Base-by-base conservation (phyloP, 73 alveolate species). In the Breviolum minutum region DNA sequence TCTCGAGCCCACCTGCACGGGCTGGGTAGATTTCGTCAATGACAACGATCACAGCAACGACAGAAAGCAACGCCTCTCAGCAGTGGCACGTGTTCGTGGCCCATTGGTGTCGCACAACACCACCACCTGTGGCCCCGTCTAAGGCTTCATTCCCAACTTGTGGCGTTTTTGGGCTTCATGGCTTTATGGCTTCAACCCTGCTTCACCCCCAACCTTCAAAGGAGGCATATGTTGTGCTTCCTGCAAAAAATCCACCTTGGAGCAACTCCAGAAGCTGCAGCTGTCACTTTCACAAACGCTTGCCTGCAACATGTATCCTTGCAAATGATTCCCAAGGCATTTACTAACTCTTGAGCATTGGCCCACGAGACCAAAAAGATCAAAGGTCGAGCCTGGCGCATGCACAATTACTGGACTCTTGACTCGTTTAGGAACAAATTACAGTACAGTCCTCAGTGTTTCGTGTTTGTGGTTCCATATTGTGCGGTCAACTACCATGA, bases 91-190 rank as follows among this genome's bases (percentile, higher is more conserved):
- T 7, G 97, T 90, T 17, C 97, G 87, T 22, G 97, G 87, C 16
- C 97, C 97, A 30, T 90, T 90, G n/a, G 97, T 90, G 97, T 90
- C 97, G 68, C 97, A 90, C 63, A 90, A 30, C 30, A 90, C 97
- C 97, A 90, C 97, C 62, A 90, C 97, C 97, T 60, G 70, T 22
- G 77, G 24, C 8, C 24, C 0, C 61, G 3, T 26, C 5, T 13
- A 20, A 40, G 74, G 22, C 77, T 68, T 68, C 77, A 68, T n/a
- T n/a, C n/a, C n/a, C n/a, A n/a, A n/a, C n/a, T n/a, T n/a, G n/a
- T n/a, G n/a, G n/a, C n/a, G n/a, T n/a, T 17, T 13, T 66, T 66
- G 74, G 17, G 74, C 74, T 11, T 66, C 74, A 11, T 11, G 24
- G 24, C 74, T 13, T 13, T 13, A 17, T 13, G 24, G 24, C 74